Base-by-base conservation (phyloP, 352 stramenopile species). In the Phytophthora ohioensis region DNA sequence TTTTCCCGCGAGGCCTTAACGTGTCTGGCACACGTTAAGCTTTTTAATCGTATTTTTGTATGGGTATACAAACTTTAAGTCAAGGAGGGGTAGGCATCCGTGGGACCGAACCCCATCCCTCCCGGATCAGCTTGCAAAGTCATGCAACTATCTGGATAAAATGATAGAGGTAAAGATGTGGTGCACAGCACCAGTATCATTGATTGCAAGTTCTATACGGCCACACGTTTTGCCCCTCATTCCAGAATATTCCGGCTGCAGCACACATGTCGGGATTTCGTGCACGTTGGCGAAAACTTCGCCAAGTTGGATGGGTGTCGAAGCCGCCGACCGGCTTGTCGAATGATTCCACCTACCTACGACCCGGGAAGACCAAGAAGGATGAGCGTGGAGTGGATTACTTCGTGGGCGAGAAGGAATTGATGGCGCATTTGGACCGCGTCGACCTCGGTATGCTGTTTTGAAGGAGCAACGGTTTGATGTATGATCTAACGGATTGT, bases 321-420 rank as follows among this genome's bases (percentile, higher is more conserved):
- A 67, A 60, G 38, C 11, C 9, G 2, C 47, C 39, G 2, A 47
- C 39, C 2, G 48, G 59, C 0, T 15, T 67, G 8, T 57, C 52
- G 8, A 35, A 56, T 13, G 52, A 61, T 4, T 51, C 17, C 32
- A 55, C 30, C 15, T 64, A 70, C 31, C 7, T 47, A 7, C 47
- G 15, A 27, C 54, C 63, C 6, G 63, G 54, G 0, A 70, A 63
- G 47, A 57, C 45, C 36, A 64, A 64, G 53, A 70, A 70, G 17
- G 63, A 46, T 12, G 36, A 52, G 35, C 27, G 12, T 2, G 52
- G 48, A 13, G 52, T 13, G 7, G 45, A 55, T 31, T 70, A 48
- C 54, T 70, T 69, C 54, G 39, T 70, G 0, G 53, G 54, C 15
- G 34, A 39, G 13, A 5, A 57, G 8, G 63, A 45, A 47, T 36